These are phyloP conservation scores for Conticribra guillardii DNA, from an alignment of 108 stramenopile species.

Conservation along the genomic window DNA sequence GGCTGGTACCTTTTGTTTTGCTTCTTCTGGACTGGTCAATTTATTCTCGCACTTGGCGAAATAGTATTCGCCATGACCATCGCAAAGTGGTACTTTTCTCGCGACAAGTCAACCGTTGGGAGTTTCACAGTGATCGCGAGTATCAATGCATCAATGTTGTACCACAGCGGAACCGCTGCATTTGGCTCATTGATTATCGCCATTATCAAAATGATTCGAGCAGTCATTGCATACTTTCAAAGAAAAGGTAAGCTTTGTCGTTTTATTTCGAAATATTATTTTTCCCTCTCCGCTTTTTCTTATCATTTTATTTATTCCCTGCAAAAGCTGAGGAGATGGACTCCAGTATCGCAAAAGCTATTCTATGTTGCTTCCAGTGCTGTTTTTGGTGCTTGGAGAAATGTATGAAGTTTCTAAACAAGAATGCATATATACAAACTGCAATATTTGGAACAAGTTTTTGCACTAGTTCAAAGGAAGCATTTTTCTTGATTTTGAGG, in stretches of 20 bases:
- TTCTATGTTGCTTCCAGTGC: constrained; percentile 91
- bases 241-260: too few relatives aligned
- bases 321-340: constrained; percentile 77
- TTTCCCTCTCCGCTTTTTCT: too few relatives aligned
- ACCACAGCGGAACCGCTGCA: constrained; percentile 95
- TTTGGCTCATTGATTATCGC: constrained; percentile 94
- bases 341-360: constrained; percentile 68
- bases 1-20: constrained; percentile 91
- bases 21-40: constrained; percentile 94
- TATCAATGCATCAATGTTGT: constrained; percentile 58
- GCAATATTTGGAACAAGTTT: constrained; percentile 92
- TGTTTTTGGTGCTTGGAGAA: constrained; percentile 87
- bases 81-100: constrained; percentile 80
- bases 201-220: constrained; percentile 87
- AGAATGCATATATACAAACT: constrained; percentile 92
- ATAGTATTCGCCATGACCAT: constrained; percentile 84
- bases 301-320: too few relatives aligned
- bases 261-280: too few relatives aligned
- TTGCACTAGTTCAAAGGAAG: constrained; percentile 74
- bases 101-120: constrained; percentile 76
- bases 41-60: constrained; percentile 92
- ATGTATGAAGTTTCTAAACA: constrained; percentile 88
- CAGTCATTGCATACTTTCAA: constrained; percentile 86
- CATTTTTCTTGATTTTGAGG: constrained; percentile 85
- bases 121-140: constrained; percentile 67